A percentile compares a stretch with the other conserved stretches of the same genome.
Conservation (phyloP, 2,329 filamentous ascomycete species). For the Cytospora piceicola region DNA sequence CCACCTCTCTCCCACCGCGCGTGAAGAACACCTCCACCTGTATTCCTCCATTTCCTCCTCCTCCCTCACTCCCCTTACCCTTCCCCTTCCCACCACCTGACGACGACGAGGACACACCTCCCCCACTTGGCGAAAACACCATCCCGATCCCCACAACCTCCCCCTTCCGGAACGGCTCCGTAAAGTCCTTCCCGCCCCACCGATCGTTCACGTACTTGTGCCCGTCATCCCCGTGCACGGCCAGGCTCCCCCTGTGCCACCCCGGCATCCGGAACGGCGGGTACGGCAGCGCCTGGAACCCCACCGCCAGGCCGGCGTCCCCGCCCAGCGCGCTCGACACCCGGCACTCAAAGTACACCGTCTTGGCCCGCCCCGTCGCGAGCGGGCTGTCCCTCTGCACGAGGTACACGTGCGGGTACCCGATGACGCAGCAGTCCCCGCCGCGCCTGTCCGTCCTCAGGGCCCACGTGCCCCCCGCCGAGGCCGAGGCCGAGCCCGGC, state of each 20-base stretch:
- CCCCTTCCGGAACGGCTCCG: slow-evolving; percentile 62
- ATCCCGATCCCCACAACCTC: slow-evolving; percentile 75
- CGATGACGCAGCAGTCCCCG: slow-evolving; percentile 67
- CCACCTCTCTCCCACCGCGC: slow-evolving; percentile 61
- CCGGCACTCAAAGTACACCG: slow-evolving; percentile 73
- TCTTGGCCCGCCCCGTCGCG: slow-evolving; percentile 46
- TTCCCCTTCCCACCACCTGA: slow-evolving; percentile 28
- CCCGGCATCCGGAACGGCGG: slow-evolving; percentile 78
- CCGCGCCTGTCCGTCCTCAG: slow-evolving; percentile 47
- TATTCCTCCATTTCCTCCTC: slow-evolving; percentile 38
- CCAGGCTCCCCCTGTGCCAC: slow-evolving; percentile 77
- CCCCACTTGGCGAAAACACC: slow-evolving; percentile 50
- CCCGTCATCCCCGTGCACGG: slow-evolving; percentile 81
- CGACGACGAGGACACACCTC: background rate
- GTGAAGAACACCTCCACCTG: slow-evolving; percentile 71
- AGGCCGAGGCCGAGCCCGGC: no score
- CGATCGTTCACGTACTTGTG: slow-evolving; percentile 75
- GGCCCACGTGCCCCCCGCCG: slow-evolving; percentile 54
- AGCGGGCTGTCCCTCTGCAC: slow-evolving; percentile 62
- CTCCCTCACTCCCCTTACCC: slow-evolving; percentile 31
- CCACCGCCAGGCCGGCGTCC: slow-evolving; percentile 58
- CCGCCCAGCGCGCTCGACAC: slow-evolving; percentile 46
- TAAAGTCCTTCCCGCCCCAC: slow-evolving; percentile 73
- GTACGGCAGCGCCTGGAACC: slow-evolving; percentile 75
- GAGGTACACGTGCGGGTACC: slow-evolving; percentile 71